These are phyloP conservation scores for Phaffia rhodozyma DNA, from an alignment of 1,284 basidiomycete genomes.

Conservation along the genomic window DNA sequence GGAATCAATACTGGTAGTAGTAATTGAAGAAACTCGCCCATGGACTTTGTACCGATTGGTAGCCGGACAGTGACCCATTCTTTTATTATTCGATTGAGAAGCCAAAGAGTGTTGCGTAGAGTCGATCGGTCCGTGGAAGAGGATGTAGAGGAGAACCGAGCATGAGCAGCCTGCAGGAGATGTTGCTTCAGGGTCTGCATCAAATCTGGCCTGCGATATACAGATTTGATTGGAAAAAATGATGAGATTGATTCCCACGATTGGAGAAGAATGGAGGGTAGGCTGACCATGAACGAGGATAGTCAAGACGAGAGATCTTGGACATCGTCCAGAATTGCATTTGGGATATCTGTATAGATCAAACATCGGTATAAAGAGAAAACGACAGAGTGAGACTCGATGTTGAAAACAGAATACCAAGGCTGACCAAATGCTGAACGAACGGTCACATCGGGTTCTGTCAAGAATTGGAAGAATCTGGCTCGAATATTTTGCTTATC, in stretches of 20 bases:
- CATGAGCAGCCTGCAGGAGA: constrained; percentile 3
- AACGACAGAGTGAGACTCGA: neutral
- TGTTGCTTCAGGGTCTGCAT: neutral
- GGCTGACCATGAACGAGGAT: constrained; percentile 4
- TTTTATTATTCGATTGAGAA: constrained; percentile 36
- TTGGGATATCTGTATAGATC: neutral
- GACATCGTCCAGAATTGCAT: constrained; percentile 10
- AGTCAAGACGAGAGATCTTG: constrained; percentile 13
- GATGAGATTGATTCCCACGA: no score
- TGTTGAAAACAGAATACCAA: neutral
- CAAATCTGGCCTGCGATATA: constrained; percentile 7
- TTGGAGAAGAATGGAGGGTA: neutral
- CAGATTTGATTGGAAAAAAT: neutral
- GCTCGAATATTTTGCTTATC: constrained; percentile 11
- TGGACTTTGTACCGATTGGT: constrained; percentile 29
- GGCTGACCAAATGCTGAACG: neutral
- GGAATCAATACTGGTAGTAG: neutral
- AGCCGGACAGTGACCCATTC: constrained; percentile 35
- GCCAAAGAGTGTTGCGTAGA: constrained; percentile 36
- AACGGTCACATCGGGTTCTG: constrained; percentile 1
- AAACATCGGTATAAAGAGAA: neutral
- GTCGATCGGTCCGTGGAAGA: constrained; percentile 5
- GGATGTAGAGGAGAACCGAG: neutral
- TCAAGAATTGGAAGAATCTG: constrained; percentile 9
- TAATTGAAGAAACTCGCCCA: constrained; percentile 23